Percentiles rank a stretch among this genome's conserved stretches.
Conservation (phyloP, 768 basidiomycete genomes). For the Rhodosporidiobolus odoratus region DNA sequence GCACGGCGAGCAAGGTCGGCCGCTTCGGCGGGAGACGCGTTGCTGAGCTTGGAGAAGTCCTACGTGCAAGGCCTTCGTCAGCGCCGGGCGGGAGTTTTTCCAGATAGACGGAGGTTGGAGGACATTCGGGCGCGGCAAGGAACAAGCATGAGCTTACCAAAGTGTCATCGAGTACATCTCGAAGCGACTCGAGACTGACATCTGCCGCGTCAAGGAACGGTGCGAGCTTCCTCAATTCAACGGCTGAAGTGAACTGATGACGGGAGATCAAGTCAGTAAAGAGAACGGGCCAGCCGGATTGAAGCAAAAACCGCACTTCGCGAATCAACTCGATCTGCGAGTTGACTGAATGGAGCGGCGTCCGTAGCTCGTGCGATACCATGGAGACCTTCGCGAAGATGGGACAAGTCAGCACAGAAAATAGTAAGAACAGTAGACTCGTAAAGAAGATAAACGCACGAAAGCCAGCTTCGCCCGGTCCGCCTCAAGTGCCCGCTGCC, state of each 20-base stretch:
- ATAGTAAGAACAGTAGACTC: too few species aligned
- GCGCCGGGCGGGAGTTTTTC: not conserved
- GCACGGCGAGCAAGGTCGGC: not conserved
- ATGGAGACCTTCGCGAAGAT: conserved; percentile 3
- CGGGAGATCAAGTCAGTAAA: not conserved
- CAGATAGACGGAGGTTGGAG: too few species aligned
- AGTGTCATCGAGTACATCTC: conserved; percentile 28
- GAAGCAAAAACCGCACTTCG: conserved; percentile 6
- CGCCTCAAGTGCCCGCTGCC: conserved; percentile 24
- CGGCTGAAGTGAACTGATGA: conserved; percentile 14
- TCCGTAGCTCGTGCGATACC: conserved; percentile 30
- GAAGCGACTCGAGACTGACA: conserved; percentile 20
- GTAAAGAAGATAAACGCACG: not conserved
- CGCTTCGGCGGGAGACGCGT: not conserved
- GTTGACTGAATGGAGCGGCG: conserved; percentile 13
- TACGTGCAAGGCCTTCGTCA: not conserved
- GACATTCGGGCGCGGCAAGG: not conserved
- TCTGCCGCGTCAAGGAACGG: conserved; percentile 33
- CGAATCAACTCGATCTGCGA: conserved; percentile 35
- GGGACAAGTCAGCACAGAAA: not conserved
- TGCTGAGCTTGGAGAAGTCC: conserved; percentile 31
- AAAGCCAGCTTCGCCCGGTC: conserved; percentile 32
- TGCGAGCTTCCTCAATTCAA: conserved; percentile 1
- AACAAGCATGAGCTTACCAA: conserved; percentile 3
- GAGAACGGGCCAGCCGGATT: not conserved